Conservation (phyloP, 2,329 filamentous ascomycete species). For the Fusarium circinatum region DNA sequence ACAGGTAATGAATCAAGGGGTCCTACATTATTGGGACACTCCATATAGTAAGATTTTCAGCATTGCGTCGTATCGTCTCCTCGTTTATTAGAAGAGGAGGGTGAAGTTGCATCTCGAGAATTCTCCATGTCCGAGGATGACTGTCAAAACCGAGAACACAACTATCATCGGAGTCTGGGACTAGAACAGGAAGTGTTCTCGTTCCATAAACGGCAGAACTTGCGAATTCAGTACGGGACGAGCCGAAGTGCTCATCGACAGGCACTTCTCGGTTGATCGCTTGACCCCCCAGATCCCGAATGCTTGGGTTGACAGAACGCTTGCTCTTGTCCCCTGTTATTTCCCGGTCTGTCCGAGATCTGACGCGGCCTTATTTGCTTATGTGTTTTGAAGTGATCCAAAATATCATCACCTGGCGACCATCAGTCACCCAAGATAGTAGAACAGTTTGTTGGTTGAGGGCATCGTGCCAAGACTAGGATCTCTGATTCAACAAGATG, state of each 20-base stretch:
- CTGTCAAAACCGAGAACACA: constrained; percentile 18
- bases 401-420: background rate
- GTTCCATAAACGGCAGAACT: constrained; percentile 38
- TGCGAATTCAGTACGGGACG: constrained; percentile 43
- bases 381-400: constrained; percentile 4
- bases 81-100: constrained; percentile 18
- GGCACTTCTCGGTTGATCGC: constrained; percentile 28
- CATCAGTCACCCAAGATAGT: constrained; percentile 1
- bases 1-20: constrained; percentile 19
- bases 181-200: constrained; percentile 20
- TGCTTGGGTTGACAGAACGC: constrained; percentile 30
- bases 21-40: constrained; percentile 17
- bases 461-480: background rate
- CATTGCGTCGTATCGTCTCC: constrained; percentile 21
- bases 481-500: constrained; percentile 35
- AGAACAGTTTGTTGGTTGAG: constrained; percentile 14
- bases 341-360: constrained; percentile 17
- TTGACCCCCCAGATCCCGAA: constrained; percentile 32
- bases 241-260: constrained; percentile 39
- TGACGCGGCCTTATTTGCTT: constrained; percentile 14
- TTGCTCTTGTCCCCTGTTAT: constrained; percentile 25
- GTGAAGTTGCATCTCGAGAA: constrained; percentile 20
- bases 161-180: constrained; percentile 16
- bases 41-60: constrained; percentile 13
- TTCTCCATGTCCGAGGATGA: constrained; percentile 32